These are phyloP conservation scores for Colletotrichum scovillei DNA, from an alignment of 2,329 filamentous ascomycete genomes.

Conservation along the genomic window DNA sequence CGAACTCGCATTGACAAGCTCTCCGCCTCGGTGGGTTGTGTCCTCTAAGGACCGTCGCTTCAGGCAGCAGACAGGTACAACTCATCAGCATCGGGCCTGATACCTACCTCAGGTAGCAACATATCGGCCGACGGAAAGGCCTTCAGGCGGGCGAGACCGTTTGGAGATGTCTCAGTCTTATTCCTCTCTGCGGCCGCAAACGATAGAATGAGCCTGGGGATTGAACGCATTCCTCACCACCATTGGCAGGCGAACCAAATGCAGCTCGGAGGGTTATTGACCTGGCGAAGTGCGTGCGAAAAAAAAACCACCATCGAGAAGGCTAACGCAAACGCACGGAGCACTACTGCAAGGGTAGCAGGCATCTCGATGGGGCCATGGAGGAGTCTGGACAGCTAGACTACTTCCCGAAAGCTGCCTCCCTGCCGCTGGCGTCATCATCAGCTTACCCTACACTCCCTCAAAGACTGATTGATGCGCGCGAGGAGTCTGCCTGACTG, in stretches of 20 bases:
- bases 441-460: constrained; percentile 15
- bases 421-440: constrained; percentile 22
- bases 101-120: neutral
- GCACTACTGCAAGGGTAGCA: neutral
- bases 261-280: neutral
- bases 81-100: no score
- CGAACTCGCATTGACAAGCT: neutral
- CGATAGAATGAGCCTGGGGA: no score
- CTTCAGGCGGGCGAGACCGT: neutral
- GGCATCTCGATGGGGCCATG: neutral
- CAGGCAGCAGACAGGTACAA: neutral
- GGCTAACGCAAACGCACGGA: neutral
- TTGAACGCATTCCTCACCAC: neutral
- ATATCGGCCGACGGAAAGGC: neutral
- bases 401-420: neutral
- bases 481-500: neutral
- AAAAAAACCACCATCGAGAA: neutral
- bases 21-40: neutral
- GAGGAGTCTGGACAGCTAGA: neutral
- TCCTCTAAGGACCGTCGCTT: neutral
- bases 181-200: neutral
- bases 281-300: neutral
- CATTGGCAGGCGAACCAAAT: neutral
- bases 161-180: neutral
- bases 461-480: neutral